Evolutionary conservation across 2,329 filamentous ascomycete genomes (phyloP), one percentile per base, ranked within the genome.

Genomic region (Botrytis medusae): DNA sequence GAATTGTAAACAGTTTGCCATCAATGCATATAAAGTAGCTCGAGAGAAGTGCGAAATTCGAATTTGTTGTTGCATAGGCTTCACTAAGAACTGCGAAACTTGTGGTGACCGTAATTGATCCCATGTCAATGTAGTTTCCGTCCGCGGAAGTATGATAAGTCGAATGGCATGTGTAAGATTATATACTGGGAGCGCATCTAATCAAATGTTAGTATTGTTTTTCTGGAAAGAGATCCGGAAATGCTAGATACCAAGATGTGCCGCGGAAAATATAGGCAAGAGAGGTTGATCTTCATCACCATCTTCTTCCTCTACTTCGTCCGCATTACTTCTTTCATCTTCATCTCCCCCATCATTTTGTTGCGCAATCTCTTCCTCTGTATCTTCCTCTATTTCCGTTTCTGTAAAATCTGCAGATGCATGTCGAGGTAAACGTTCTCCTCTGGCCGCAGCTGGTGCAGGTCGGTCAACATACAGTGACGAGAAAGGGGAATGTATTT

Each of bases 61-160:
- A 76, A 98, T 95, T 81, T 95, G 92, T 81, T 96, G 92, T 82
- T 96, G 94, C 85, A 98, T 96, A 3, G 95, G 95, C 85, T 98
- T 98, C 80, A 98, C 89, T 51, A 98, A 87, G 81, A 98, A 98
- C 81, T 97, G 95, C 25, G 94, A 97, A 73, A 98, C 92, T 81
- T 98, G 95, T 4, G 95, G 95, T n/a, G 94, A 97, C 76, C 95
- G 90, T 75, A 98, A 86, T 82, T 98, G 95, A 76, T 98, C 95
- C 95, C 95, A 98, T 25, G 94, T 92, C 69, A 98, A 84, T 0
- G 94, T 95, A 2, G 95, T 98, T 84, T 98, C 95, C 82, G 94
- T 97, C 80, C 93, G 90, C 74, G 93, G 87, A 77, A 93, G 89
- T 74, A 98, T 91, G 73, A 98, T 87, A 71, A 94, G 90, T 77